phyloP scores from a whole-genome alignment of 108 stramenopile species.

The Skeletonema tropicum region DNA sequence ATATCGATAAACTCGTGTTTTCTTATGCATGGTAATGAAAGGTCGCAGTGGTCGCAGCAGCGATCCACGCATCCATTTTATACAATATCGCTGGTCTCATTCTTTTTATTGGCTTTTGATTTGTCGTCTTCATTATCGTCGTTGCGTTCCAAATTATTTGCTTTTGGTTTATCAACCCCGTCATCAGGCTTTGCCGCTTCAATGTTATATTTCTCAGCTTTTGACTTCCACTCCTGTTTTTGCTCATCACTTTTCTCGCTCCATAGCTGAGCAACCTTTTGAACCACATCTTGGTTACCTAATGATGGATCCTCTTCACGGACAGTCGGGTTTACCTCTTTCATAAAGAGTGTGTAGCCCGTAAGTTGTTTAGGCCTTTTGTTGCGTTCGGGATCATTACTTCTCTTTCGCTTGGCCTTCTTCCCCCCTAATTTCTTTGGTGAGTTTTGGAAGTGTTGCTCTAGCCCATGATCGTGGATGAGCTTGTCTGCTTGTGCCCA shows the following conservation, averaged over 20 bases:
- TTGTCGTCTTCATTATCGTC: neutral
- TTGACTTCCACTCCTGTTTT: slow-evolving; percentile 3
- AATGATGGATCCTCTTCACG: neutral
- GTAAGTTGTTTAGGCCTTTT: neutral
- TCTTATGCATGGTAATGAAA: slow-evolving; percentile 7
- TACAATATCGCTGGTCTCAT: neutral
- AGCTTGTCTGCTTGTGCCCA: slow-evolving; percentile 1
- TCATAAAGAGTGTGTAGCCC: neutral
- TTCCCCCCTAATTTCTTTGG: neutral
- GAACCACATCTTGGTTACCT: neutral
- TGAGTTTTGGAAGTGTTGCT: neutral
- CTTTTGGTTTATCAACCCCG: neutral
- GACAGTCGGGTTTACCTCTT: neutral
- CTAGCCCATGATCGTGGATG: neutral
- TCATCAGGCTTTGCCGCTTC: neutral
- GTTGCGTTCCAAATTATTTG: neutral
- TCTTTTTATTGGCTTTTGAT: neutral
- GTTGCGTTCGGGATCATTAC: neutral
- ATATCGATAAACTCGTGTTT: neutral
- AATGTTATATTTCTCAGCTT: neutral
- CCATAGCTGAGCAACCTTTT: neutral
- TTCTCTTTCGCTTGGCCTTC: neutral
- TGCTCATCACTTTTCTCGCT: neutral
- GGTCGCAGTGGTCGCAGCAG: neutral
- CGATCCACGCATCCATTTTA: neutral